Base-by-base conservation (phyloP, 371 early-diverging fungal species). In the Mucor ambiguus region DNA sequence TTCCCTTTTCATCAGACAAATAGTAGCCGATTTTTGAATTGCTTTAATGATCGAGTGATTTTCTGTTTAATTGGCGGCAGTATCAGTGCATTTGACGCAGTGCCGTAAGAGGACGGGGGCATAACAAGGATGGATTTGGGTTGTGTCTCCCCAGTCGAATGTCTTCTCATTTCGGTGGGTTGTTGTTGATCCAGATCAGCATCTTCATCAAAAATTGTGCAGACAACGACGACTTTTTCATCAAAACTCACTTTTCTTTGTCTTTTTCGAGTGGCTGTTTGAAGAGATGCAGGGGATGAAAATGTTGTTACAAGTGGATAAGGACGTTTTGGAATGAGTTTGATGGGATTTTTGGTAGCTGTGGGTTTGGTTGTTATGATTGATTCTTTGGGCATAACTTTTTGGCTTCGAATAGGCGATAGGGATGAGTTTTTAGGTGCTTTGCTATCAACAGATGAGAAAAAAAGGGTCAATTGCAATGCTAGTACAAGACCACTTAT, bases 101-200 rank as follows among this genome's bases (percentile, higher is more conserved):
- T 66, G 78, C 79, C 64, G 65, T 71, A 58, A 56, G 71, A 71
- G 85, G 92, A 26, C 4, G 52, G 52, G 3, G 52, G 52, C 28
- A 52, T 52, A 48, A 61, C 61, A 32, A 57, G 28, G n/a, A 60
- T 56, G 18, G 49, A 58, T 33, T 62, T 58, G 16, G 29, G 32
- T 18, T 67, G 37, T 35, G 58, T 61, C 38, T 67, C 68, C 4
- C 72, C 72, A 28, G 72, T 72, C 12, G 72, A 72, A 33, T 68
- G 72, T 43, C 72, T 54, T 61, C 72, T 41, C 18, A 38, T 30
- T 46, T 32, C 33, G 35, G 43, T 56, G 30, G 24, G 26, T 12
- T 54, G 35, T 35, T 35, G 37, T 37, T 54, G 38, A 14, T 26
- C 54, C 24, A 22, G 52, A 52, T 52, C 52, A 26, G 52, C 52